These are phyloP conservation scores for Pseudogymnoascus sp. DNA, from an alignment of 2,329 filamentous ascomycete species.

Conservation along the genomic window DNA sequence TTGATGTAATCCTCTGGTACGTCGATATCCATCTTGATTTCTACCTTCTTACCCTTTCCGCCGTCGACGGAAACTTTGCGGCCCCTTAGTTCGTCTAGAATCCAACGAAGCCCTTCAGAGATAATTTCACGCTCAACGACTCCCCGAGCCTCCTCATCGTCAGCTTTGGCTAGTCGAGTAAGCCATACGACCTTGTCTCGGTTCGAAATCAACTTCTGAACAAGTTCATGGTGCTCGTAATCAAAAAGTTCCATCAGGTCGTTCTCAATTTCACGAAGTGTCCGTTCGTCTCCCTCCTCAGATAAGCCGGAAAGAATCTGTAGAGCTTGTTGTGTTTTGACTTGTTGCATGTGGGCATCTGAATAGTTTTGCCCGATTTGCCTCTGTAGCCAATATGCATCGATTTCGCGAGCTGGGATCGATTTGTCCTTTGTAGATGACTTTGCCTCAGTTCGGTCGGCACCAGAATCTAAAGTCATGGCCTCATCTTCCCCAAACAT, in stretches of 20 bases:
- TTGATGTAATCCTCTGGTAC: slow-evolving; percentile 52
- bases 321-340: slow-evolving; percentile 80
- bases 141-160: slow-evolving; percentile 66
- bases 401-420: slow-evolving; percentile 80
- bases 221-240: slow-evolving; percentile 89
- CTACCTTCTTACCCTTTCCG: slow-evolving; percentile 57
- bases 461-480: slow-evolving; percentile 71
- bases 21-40: slow-evolving; percentile 94
- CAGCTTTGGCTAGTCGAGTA: slow-evolving; percentile 74
- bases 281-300: slow-evolving; percentile 72
- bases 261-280: slow-evolving; percentile 90
- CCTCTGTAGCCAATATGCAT: slow-evolving; percentile 94
- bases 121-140: slow-evolving; percentile 85
- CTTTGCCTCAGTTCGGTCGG: slow-evolving; percentile 37
- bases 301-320: slow-evolving; percentile 71
- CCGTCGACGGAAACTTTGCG: slow-evolving; percentile 51
- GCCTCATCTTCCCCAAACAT: slow-evolving; percentile 57
- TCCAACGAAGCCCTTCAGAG: slow-evolving; percentile 75
- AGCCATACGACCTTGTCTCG: slow-evolving; percentile 94
- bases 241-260: slow-evolving; percentile 98
- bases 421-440: slow-evolving; percentile 45
- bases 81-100: slow-evolving; percentile 80
- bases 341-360: slow-evolving; percentile 86
- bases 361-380: slow-evolving; percentile 82
- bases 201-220: slow-evolving; percentile 84